Percentiles rank a stretch among this genome's conserved stretches.
Evolutionary conservation across 257 asterid species (phyloP).

Genomic region (Primulina tabacum): DNA sequence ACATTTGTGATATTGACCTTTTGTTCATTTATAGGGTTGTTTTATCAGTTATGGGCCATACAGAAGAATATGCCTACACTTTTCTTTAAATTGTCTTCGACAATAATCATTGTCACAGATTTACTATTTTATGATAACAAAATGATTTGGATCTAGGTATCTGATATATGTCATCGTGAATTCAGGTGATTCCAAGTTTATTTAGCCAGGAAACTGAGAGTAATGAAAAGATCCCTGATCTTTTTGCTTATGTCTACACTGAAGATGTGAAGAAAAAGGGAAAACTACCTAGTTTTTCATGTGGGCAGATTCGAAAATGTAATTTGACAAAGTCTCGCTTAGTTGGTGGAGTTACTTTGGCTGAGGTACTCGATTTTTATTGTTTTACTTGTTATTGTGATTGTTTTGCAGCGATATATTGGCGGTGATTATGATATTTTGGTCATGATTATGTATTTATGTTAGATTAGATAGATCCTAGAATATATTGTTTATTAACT

Average conservation of each 20-base stretch:
- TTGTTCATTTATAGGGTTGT: background rate
- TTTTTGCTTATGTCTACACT: constrained; percentile 52
- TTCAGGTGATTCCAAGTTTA: constrained; percentile 80
- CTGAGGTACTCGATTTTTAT: constrained; percentile 50
- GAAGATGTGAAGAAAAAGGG: constrained; percentile 33
- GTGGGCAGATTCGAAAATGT: constrained; percentile 60
- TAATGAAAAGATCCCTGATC: constrained; percentile 37
- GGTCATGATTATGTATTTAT: background rate
- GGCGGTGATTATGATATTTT: background rate
- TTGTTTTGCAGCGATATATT: background rate
- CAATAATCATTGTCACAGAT: background rate
- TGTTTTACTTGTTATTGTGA: constrained; percentile 9
- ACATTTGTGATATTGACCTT: background rate
- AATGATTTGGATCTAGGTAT: background rate
- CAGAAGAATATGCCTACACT: background rate
- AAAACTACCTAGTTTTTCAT: constrained; percentile 18
- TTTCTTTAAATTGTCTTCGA: background rate
- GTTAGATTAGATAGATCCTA: background rate
- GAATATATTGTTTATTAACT: background rate
- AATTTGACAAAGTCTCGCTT: constrained; percentile 66
- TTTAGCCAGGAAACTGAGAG: constrained; percentile 37
- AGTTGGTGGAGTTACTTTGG: constrained; percentile 60
- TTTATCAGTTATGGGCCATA: background rate
- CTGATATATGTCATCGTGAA: constrained; percentile 1
- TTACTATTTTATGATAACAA: background rate